Base-by-base conservation (phyloP, 352 stramenopile species). In the Sclerospora graminicola region DNA sequence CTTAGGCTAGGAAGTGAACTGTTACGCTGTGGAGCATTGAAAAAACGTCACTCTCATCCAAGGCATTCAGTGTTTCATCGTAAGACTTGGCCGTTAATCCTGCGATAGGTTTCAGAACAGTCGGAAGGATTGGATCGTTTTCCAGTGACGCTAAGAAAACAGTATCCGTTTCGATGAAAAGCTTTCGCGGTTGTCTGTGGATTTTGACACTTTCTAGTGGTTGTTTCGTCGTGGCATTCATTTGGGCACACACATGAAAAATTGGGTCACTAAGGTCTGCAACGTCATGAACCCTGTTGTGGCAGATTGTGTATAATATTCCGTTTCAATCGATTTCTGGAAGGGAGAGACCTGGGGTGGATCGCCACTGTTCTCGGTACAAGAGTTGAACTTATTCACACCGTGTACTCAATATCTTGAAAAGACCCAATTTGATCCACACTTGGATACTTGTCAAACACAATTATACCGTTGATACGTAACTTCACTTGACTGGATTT, bases 1-100 rank as follows among this genome's bases (percentile, higher is more conserved):
- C 47, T 76, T 1, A 87, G 76, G 73, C 71, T 90, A 41, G 74
- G 73, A 13, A 64, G 66, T 30, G 79, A 90, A 39, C 49, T 90
- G 14, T 52, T 90, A 11, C 55, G 62, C 2, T 77, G 73, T 26
- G 70, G 70, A 0, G 69, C 76, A 15, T 42, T 90, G 68, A 84
- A 32, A 61, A 55, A 20, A 63, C 54, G 4, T 39, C 58, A 4
- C 31, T 55, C 18, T 57, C 47, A 43, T 65, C 36, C 18, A 48
- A 50, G n/a, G 51, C 50, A n/a, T 37, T 59, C 24, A 54, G 41
- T 54, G 54, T n/a, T n/a, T n/a, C n/a, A n/a, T n/a, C n/a, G n/a
- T n/a, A n/a, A n/a, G n/a, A n/a, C n/a, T n/a, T n/a, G n/a, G n/a
- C n/a, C n/a, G n/a, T 40, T 19, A 41, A 23, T 6, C 54, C 39